Conservation (phyloP, 768 basidiomycete genomes). For the Heimioporus sp. region DNA sequence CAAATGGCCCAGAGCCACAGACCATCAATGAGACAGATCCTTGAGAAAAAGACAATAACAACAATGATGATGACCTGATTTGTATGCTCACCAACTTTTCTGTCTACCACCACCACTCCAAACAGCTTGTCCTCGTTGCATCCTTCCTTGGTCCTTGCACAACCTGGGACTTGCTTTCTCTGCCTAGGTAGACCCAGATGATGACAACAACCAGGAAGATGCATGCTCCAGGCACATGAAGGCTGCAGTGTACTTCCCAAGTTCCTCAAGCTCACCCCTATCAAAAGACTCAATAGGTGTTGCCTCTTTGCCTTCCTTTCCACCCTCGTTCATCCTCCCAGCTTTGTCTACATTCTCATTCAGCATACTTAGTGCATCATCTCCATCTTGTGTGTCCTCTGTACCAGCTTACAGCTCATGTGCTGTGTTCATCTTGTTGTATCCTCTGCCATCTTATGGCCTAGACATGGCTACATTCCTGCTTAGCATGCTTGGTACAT, state of each 20-base stretch:
- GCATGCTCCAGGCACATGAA: slow-evolving; percentile 8
- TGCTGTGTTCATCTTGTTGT: slow-evolving; percentile 52
- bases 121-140: slow-evolving; percentile 39
- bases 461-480: slow-evolving; percentile 38
- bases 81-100: slow-evolving; percentile 53
- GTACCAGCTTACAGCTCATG: slow-evolving; percentile 44
- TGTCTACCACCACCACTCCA: slow-evolving; percentile 43
- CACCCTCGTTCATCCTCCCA: slow-evolving; percentile 26
- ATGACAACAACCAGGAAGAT: slow-evolving; percentile 23
- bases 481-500: no score
- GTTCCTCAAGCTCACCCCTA: slow-evolving; percentile 38
- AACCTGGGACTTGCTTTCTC: slow-evolving; percentile 28
- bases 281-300: slow-evolving; percentile 53
- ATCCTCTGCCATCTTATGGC: slow-evolving; percentile 31
- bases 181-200: slow-evolving; percentile 34
- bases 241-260: slow-evolving; percentile 1
- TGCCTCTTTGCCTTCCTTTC: neutral
- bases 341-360: slow-evolving; percentile 65
- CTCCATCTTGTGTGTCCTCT: slow-evolving; percentile 43
- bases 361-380: slow-evolving; percentile 69
- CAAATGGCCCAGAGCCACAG: slow-evolving; percentile 41
- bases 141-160: slow-evolving; percentile 34
- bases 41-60: slow-evolving; percentile 24
- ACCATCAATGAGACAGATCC: slow-evolving; percentile 42
- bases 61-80: slow-evolving; percentile 48